Base-by-base conservation (phyloP, 441 rosid species). In the Dalechampia spathulata region DNA sequence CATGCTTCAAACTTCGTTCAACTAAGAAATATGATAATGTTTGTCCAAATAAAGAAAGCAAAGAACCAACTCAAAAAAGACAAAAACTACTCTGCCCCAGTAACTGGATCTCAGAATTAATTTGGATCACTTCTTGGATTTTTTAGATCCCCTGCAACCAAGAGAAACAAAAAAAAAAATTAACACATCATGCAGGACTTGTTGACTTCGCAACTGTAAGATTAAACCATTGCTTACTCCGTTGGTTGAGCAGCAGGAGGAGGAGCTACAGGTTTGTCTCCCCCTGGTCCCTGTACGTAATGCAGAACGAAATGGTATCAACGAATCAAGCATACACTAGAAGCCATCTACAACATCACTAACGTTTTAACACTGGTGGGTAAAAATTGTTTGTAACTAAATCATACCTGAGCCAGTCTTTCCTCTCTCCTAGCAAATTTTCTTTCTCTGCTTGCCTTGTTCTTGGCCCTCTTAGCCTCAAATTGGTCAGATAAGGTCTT, bases 231-330 rank as follows among this genome's bases (percentile, higher is more conserved):
- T 54, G 65, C 85, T 73, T 71, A 83, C 94, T 60, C 82, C 1
- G 78, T 60, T 17, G 69, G 50, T 39, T 71, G 75, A 38, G 74
- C 66, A 0, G 78, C 61, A 44, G 82, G 69, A 54, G 80, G 44
- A 2, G 81, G 60, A 5, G 78, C 73, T 51, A 70, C 59, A 39
- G 81, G 78, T 55, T 73, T 79, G 11, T 68, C 62, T 42, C 63
- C 87, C 16, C 63, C 87, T 19, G 89, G 91, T 16, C 95, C 95
- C 95, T 86, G 71, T 8, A n/a, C 48, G 26, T 22, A 20, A 54
- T 37, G 13, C 3, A 38, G 10, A 57, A 10, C 28, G 47, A 2
- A 21, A 22, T 7, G 22, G 34, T 0, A 36, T 58, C 45, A 58
- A 11, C 23, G 36, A 58, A 16, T 16, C 34, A 8, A 11, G 0